Conservation (phyloP, 2,329 filamentous ascomycete genomes). For the Ilyonectria mors-panacis region DNA sequence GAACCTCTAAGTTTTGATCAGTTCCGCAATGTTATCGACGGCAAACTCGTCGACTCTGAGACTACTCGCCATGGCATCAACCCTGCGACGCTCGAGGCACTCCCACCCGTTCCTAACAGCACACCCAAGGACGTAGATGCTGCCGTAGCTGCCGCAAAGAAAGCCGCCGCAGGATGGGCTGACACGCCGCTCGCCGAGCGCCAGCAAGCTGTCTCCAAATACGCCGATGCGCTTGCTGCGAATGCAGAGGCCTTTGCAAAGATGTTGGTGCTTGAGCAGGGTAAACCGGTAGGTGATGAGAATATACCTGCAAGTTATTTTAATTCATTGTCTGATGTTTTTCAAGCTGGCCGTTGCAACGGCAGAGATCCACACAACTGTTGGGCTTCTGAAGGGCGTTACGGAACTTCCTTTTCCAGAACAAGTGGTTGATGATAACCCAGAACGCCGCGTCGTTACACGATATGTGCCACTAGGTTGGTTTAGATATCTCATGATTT, state of each 20-base stretch:
- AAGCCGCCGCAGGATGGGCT: slow-evolving; percentile 64
- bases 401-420: slow-evolving; percentile 18
- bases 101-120: slow-evolving; percentile 65
- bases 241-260: slow-evolving; percentile 35
- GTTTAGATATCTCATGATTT: not conserved
- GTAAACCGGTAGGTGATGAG: slow-evolving; percentile 21
- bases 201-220: slow-evolving; percentile 35
- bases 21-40: slow-evolving; percentile 63
- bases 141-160: slow-evolving; percentile 63
- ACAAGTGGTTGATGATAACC: slow-evolving; percentile 21
- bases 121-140: slow-evolving; percentile 64
- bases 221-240: slow-evolving; percentile 10
- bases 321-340: not conserved
- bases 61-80: slow-evolving; percentile 65
- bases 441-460: slow-evolving; percentile 12
- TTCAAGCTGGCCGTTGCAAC: slow-evolving; percentile 3
- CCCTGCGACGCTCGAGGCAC: slow-evolving; percentile 64
- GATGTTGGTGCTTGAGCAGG: slow-evolving; percentile 27
- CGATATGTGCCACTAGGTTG: slow-evolving; percentile 26
- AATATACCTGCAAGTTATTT: not conserved
- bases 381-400: slow-evolving; percentile 11
- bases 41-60: slow-evolving; percentile 61
- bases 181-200: slow-evolving; percentile 52
- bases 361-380: not conserved
- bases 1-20: slow-evolving; percentile 8